Base-by-base conservation (phyloP, 2,329 filamentous ascomycete genomes). In the Septoria linicola region DNA sequence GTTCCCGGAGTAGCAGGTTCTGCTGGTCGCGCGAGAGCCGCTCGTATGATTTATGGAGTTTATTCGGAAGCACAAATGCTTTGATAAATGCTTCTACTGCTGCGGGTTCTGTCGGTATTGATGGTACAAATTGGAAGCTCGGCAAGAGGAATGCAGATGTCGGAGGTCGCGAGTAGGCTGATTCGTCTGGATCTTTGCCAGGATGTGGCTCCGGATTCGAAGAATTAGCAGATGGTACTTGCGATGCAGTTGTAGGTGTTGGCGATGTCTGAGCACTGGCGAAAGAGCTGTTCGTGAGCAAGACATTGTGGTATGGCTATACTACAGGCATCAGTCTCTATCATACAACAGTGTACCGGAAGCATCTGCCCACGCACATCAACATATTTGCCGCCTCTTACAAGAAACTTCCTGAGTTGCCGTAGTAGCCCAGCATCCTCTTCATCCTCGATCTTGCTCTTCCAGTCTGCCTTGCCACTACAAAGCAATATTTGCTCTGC, bases 391-490 rank as follows among this genome's bases (percentile, higher is more conserved):
- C 74, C 72, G 8, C 70, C 69, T 55, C 64, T 68, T 4, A 72
- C 70, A 14, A 76, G 63, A 2, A 72, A 60, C 39, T 64, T 78
- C 67, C 88, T 92, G 52, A 96, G 68, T 49, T 88, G 84, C 31
- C 85, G 82, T 4, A 85, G 83, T 14, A 91, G 76, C 11, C 70
- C 71, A 20, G 74, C 67, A 2, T 72, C 67, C 13, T 85, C 81
- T 53, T 95, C 89, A 39, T 95, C 84, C 67, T 95, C 90, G 56
- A 96, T 95, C 51, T 82, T 81, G 64, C 87, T 91, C 21, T 78
- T 76, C 91, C 91, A 96, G 71, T 95, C 88, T 23, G 78, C 73
- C 54, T 83, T 81, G 3, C 89, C 90, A 0, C 90, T 95, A 56
- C 87, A 91, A 11, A 96, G 77, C 8, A 97, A 71, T 3, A 96